Conservation (phyloP, 192 early-diverging fungal species). For the Spizellomyces punctatus region DNA sequence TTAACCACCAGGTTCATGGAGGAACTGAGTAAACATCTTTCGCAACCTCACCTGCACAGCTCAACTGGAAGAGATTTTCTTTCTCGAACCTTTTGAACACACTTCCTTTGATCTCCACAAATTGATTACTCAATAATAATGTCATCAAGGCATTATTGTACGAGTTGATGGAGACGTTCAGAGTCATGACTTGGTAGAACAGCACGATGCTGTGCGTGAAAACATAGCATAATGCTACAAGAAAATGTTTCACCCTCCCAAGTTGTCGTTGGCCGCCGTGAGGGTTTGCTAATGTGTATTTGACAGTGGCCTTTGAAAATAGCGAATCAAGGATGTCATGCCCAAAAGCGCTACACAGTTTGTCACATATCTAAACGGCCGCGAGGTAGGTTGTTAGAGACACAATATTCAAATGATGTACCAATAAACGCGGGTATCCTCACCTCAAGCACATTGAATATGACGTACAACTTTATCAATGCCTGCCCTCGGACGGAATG, state of each 20-base stretch:
- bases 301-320: constrained; percentile 76
- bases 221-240: constrained; percentile 82
- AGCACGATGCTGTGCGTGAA: constrained; percentile 87
- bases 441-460: constrained; percentile 94
- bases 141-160: constrained; percentile 93
- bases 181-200: constrained; percentile 93
- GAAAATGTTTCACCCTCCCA: constrained; percentile 60
- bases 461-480: constrained; percentile 95
- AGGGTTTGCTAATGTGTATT: constrained; percentile 28
- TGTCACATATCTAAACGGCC: constrained; percentile 76
- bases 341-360: constrained; percentile 89
- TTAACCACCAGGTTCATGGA: background rate
- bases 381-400: constrained; percentile 1
- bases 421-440: background rate
- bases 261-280: constrained; percentile 25
- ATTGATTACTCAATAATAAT: constrained; percentile 94
- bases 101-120: constrained; percentile 96
- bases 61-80: constrained; percentile 95
- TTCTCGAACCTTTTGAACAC: constrained; percentile 98
- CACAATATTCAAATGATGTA: background rate
- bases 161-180: constrained; percentile 95
- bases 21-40: constrained; percentile 10
- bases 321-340: constrained; percentile 94
- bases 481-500: constrained; percentile 95
- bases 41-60: constrained; percentile 76